Conservation (phyloP, 371 early-diverging fungal species). For the Lichtheimia ornata region DNA sequence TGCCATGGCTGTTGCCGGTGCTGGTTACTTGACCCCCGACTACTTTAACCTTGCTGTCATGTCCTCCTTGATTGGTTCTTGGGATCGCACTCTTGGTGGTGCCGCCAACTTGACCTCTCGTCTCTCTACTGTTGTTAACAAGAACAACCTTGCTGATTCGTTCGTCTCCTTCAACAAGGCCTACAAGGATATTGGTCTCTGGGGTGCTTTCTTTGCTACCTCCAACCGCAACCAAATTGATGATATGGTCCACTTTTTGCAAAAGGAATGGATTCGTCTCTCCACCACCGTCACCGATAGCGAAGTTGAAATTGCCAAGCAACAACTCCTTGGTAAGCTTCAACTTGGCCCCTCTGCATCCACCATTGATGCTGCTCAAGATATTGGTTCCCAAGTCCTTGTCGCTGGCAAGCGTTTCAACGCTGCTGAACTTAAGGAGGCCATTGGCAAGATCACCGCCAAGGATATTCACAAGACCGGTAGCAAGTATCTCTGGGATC, state of each 20-base stretch:
- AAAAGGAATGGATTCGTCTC: constrained; percentile 89
- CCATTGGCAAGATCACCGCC: constrained; percentile 81
- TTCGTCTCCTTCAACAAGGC: constrained; percentile 95
- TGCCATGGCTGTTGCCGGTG: constrained; percentile 92
- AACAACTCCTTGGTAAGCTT: constrained; percentile 87
- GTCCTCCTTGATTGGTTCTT: constrained; percentile 87
- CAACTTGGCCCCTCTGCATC: constrained; percentile 79
- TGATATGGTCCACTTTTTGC: constrained; percentile 83
- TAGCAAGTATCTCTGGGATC: constrained; percentile 79
- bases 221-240: constrained; percentile 78
- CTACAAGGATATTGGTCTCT: constrained; percentile 93
- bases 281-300: constrained; percentile 78
- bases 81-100: constrained; percentile 87
- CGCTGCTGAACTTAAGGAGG: constrained; percentile 79
- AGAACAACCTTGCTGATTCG: constrained; percentile 86
- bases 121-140: constrained; percentile 75
- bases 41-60: constrained; percentile 91
- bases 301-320: constrained; percentile 95
- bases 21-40: constrained; percentile 84
- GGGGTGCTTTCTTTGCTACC: constrained; percentile 86
- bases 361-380: constrained; percentile 86
- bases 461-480: constrained; percentile 82
- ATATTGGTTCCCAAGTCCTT: constrained; percentile 92
- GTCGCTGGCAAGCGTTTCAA: constrained; percentile 84
- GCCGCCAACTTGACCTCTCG: constrained; percentile 81